phyloP scores from a whole-genome alignment of 1,284 basidiomycete genomes.

The Ceratobasidium sp. region DNA sequence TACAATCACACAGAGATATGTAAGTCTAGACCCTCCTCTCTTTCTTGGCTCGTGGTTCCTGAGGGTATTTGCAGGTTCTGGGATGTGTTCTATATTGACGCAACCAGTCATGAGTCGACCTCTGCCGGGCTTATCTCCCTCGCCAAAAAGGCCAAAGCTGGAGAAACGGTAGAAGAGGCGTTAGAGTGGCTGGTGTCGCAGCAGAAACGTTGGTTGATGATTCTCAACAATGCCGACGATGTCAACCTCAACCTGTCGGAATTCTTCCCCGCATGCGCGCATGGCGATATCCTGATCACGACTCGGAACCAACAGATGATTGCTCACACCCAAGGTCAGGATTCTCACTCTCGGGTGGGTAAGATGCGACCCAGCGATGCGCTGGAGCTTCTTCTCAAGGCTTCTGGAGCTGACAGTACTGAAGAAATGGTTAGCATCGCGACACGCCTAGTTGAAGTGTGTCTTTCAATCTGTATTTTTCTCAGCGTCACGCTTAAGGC shows the following conservation, averaged over 20 bases:
- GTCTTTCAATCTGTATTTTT: not conserved
- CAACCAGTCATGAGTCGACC: constrained; percentile 2
- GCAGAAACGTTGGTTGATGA: constrained; percentile 12
- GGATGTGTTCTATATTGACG: constrained; percentile 29
- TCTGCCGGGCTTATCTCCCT: not conserved
- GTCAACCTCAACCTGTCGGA: not conserved
- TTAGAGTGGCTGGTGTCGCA: constrained; percentile 29
- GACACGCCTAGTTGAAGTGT: constrained; percentile 6
- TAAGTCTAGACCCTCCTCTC: no score
- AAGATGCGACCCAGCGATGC: not conserved
- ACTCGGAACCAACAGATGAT: constrained; percentile 27
- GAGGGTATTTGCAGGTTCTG: not conserved
- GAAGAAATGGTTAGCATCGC: not conserved
- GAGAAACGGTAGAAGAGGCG: constrained; percentile 1
- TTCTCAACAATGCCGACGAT: constrained; percentile 16
- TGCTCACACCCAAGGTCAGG: not conserved
- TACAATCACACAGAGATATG: not conserved
- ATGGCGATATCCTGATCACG: constrained; percentile 31
- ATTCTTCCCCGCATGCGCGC: constrained; percentile 3
- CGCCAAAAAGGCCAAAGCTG: constrained; percentile 1
- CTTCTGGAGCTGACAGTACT: not conserved
- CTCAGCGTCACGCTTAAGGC: not conserved
- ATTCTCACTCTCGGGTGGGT: not conserved
- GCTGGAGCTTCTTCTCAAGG: not conserved
- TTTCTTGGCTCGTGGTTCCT: no score